Conservation (phyloP, 495 filamentous ascomycete species). For the Recurvomyces mirabilis region DNA sequence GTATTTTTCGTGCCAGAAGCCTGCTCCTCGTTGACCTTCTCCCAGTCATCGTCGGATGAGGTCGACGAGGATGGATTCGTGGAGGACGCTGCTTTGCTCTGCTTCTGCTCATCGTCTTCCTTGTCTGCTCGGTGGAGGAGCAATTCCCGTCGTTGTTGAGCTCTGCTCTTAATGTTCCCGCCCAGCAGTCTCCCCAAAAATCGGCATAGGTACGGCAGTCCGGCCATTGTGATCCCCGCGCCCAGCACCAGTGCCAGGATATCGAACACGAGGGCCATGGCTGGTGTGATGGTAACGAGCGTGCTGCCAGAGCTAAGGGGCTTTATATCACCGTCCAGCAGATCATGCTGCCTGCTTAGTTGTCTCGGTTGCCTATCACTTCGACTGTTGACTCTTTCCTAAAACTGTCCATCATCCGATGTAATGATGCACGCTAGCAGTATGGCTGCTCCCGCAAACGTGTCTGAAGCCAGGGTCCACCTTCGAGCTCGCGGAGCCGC, state of each 20-base stretch:
- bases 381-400: too few relatives aligned
- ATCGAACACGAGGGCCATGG: slow-evolving; percentile 10
- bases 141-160: slow-evolving; percentile 51
- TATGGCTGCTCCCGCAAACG: too few relatives aligned
- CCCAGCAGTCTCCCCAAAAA: slow-evolving; percentile 41
- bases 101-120: slow-evolving; percentile 45
- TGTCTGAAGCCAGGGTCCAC: too few relatives aligned
- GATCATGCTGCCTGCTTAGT: too few relatives aligned
- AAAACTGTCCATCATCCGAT: too few relatives aligned
- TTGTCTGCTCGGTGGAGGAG: slow-evolving; percentile 47
- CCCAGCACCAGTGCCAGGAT: slow-evolving; percentile 10
- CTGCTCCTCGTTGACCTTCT: slow-evolving; percentile 53
- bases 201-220: slow-evolving; percentile 9
- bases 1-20: slow-evolving; percentile 14
- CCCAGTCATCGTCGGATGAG: slow-evolving; percentile 56
- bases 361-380: too few relatives aligned
- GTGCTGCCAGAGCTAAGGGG: neutral
- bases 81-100: slow-evolving; percentile 18
- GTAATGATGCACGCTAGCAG: too few relatives aligned
- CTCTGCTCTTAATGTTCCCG: slow-evolving; percentile 40
- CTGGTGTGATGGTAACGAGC: neutral
- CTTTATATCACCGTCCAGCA: slow-evolving; percentile 4
- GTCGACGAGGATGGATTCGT: slow-evolving; percentile 20
- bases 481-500: too few relatives aligned
- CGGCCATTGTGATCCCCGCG: slow-evolving; percentile 1